Base-by-base conservation (phyloP, 2,329 filamentous ascomycete species). In the Ophiobolus disseminans region DNA sequence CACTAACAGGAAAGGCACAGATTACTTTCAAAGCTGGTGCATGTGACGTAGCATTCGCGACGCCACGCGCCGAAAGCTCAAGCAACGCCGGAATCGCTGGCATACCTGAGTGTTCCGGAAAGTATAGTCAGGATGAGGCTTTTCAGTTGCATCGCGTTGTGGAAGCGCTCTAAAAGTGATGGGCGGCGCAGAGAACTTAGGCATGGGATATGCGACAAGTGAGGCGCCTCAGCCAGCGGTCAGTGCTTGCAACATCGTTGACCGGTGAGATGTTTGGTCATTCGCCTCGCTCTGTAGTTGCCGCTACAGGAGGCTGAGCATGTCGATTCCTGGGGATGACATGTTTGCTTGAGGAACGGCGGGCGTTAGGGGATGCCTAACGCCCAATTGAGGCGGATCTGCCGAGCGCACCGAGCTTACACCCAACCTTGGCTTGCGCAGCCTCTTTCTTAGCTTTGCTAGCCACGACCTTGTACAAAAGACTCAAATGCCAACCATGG, bases 1-100 rank as follows among this genome's bases (percentile, higher is more conserved):
- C 43, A 81, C 80, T 13, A 77, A 81, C 2, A 84, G 73, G 1
- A 76, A 79, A 85, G 3, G 80, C 80, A 48, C 82, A 85, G 9
- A 84, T 69, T 2, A 84, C 82, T 23, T 79, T 68, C 11, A 79
- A 44, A 25, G 57, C 48, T 47, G 43, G 39, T n/a, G 67, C 66
- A 30, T 55, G 20, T 42, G 52, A 48, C 19, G 56, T 51, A 28
- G 36, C 21, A 31, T 45, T 55, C 19, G 52, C 32, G 21, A 34
- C 37, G 30, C 35, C 55, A 31, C 53, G 56, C 31, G 52, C 42
- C 26, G 52, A 42, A 32, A 57, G 26, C 11, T 48, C 37, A 32
- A 64, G 45, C 28, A 73, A 46, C 39, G 70, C 53, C 50, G 66
- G 58, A 44, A 60, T 56, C 40, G 64, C 57, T 48, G 63, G 50